These are phyloP conservation scores for Phycomyces blakesleeanus DNA, from an alignment of 192 early-diverging fungal genomes.

Conservation along the genomic window DNA sequence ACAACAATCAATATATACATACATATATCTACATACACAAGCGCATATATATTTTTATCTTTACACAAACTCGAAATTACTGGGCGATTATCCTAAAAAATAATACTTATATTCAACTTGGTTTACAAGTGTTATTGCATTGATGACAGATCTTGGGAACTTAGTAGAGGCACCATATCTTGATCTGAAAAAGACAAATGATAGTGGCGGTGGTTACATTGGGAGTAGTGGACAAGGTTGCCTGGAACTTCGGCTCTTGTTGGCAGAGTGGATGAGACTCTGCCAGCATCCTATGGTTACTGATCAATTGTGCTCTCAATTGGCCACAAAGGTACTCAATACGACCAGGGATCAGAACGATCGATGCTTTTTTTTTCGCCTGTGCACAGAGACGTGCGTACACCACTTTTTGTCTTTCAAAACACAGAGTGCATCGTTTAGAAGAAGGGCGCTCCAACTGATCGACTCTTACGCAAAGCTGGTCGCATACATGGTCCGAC, in stretches of 20 bases:
- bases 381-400: constrained; percentile 79
- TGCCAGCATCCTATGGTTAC: constrained; percentile 65
- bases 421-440: constrained; percentile 27
- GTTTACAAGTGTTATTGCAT: constrained; percentile 43
- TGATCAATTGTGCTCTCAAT: constrained; percentile 58
- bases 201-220: too few relatives aligned
- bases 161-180: constrained; percentile 24
- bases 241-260: constrained; percentile 51
- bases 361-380: constrained; percentile 82
- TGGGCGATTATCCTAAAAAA: constrained; percentile 51
- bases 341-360: constrained; percentile 65
- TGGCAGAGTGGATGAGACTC: constrained; percentile 75
- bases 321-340: constrained; percentile 38
- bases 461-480: constrained; percentile 89
- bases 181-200: constrained; percentile 3
- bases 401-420: constrained; percentile 62
- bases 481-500: constrained; percentile 74
- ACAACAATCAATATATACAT: not conserved
- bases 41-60: too few relatives aligned
- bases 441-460: constrained; percentile 59
- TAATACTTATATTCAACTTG: constrained; percentile 32
- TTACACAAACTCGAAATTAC: constrained; percentile 43
- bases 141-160: constrained; percentile 17
- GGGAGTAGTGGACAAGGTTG: not conserved
- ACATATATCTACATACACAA: too few relatives aligned